These are phyloP conservation scores for Crithidia sp. DNA, from an alignment of 208 protist genomes.

Conservation along the genomic window DNA sequence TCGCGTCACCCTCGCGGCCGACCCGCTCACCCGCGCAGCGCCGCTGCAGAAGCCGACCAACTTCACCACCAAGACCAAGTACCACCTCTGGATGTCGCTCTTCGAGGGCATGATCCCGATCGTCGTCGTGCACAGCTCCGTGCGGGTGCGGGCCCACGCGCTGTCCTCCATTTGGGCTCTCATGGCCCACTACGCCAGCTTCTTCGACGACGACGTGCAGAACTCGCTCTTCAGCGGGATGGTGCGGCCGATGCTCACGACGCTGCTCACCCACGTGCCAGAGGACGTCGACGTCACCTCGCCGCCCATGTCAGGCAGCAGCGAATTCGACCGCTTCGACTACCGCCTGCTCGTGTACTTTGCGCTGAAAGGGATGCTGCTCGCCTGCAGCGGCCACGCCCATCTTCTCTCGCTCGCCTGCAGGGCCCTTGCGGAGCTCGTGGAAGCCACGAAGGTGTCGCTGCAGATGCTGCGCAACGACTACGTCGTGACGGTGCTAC, in stretches of 20 bases:
- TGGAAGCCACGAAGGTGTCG: slow-evolving; percentile 25
- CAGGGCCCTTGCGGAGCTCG: slow-evolving; percentile 44
- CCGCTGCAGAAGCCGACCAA: slow-evolving; percentile 60
- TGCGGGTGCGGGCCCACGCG: slow-evolving; percentile 72
- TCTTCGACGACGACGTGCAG: slow-evolving; percentile 67
- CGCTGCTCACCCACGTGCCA: slow-evolving; percentile 53
- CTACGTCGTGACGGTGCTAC: slow-evolving; percentile 53
- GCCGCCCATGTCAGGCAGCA: slow-evolving; percentile 15
- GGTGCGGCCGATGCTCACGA: slow-evolving; percentile 64
- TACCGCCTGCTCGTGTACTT: slow-evolving; percentile 80
- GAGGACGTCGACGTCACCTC: slow-evolving; percentile 21
- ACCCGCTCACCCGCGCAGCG: slow-evolving; percentile 44
- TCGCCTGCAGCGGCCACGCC: slow-evolving; percentile 45
- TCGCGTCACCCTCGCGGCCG: slow-evolving; percentile 53
- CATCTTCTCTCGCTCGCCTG: slow-evolving; percentile 60
- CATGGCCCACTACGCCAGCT: slow-evolving; percentile 54
- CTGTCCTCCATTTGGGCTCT: slow-evolving; percentile 68
- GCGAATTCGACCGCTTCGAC: slow-evolving; percentile 51
- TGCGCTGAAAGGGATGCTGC: slow-evolving; percentile 66
- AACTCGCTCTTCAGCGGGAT: slow-evolving; percentile 68
- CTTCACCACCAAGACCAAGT: slow-evolving; percentile 61
- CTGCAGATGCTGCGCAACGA: slow-evolving; percentile 47
- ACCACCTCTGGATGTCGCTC: slow-evolving; percentile 84
- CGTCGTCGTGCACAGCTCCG: slow-evolving; percentile 68
- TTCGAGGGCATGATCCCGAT: slow-evolving; percentile 84